These are phyloP conservation scores for Serendipita indica DNA, from an alignment of 768 basidiomycete genomes.

Conservation along the genomic window DNA sequence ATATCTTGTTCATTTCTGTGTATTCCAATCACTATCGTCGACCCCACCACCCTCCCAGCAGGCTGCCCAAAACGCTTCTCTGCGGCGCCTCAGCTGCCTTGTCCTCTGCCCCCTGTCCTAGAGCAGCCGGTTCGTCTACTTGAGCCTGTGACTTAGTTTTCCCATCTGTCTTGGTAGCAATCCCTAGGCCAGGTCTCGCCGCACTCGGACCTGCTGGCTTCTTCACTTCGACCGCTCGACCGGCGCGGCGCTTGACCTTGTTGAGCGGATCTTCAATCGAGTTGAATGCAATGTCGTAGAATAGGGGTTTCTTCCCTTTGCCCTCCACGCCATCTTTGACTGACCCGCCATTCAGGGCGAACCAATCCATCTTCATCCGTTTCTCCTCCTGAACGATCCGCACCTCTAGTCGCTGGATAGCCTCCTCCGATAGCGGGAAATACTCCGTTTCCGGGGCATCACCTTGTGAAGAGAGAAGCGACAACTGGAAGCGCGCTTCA, in stretches of 20 bases:
- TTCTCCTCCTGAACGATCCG: conserved; percentile 33
- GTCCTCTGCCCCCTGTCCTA: too few relatives aligned
- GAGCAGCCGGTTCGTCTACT: conserved; percentile 16
- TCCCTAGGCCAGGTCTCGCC: conserved; percentile 18
- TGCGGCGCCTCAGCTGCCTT: conserved; percentile 18
- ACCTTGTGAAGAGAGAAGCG: conserved; percentile 33
- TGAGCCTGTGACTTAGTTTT: conserved; percentile 49
- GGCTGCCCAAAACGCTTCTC: conserved; percentile 42
- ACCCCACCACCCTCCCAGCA: conserved; percentile 81
- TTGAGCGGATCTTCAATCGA: conserved; percentile 83
- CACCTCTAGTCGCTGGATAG: conserved; percentile 30
- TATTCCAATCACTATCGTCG: too few relatives aligned
- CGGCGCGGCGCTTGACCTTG: conserved; percentile 51
- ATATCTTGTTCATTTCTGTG: too few relatives aligned
- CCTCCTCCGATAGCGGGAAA: conserved; percentile 35
- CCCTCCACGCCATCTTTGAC: conserved; percentile 27
- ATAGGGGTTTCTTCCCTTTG: conserved; percentile 61
- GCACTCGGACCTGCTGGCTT: conserved; percentile 17
- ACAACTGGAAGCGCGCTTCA: conserved; percentile 44
- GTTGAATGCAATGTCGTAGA: conserved; percentile 90
- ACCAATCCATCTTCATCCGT: conserved; percentile 61
- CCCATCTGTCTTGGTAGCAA: conserved; percentile 35
- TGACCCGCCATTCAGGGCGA: conserved; percentile 56
- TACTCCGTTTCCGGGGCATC: conserved; percentile 31
- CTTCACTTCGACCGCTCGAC: conserved; percentile 26